A percentile compares a stretch with the other conserved stretches of the same genome.
Conservation (phyloP, 352 stramenopile species). For the Phytophthora pinifolia region DNA sequence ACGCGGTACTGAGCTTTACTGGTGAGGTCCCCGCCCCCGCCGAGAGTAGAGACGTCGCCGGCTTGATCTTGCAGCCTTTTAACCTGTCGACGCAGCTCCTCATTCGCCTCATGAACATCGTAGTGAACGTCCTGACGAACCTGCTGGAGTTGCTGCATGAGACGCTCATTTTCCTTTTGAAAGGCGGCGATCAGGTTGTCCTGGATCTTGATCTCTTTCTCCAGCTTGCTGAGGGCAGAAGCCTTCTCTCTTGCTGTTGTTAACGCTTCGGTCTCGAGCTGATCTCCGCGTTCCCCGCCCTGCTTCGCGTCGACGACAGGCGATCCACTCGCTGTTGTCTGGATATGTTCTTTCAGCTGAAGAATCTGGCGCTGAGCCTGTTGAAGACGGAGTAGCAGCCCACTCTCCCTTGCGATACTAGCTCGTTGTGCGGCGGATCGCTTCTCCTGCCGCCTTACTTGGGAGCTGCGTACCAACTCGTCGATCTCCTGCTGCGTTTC, state of each 20-base stretch:
- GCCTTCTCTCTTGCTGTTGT: background rate
- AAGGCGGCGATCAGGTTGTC: constrained; percentile 77
- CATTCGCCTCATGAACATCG: constrained; percentile 77
- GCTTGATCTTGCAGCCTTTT: constrained; percentile 41
- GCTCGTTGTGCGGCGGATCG: constrained; percentile 25
- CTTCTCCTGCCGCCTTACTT: constrained; percentile 35
- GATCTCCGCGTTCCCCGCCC: background rate
- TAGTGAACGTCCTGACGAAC: constrained; percentile 61
- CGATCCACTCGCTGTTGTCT: constrained; percentile 24
- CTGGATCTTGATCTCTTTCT: constrained; percentile 75
- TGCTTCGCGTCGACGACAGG: background rate
- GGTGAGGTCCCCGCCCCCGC: constrained; percentile 23
- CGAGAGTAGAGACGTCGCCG: constrained; percentile 10
- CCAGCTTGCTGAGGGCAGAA: constrained; percentile 26
- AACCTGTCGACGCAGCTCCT: constrained; percentile 53
- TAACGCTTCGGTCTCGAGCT: background rate
- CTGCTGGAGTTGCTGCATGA: constrained; percentile 79
- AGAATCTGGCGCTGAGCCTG: constrained; percentile 73
- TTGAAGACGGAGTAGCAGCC: constrained; percentile 63
- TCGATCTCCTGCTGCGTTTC: constrained; percentile 48
- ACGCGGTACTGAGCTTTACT: constrained; percentile 48
- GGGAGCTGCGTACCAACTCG: constrained; percentile 48
- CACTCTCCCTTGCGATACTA: constrained; percentile 55
- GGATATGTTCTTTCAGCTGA: constrained; percentile 63
- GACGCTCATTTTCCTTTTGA: constrained; percentile 80